Evolutionary conservation across 306 rosid genomes (phyloP), one percentile per base, ranked within the genome.

Genomic region (Trichosanthes cucumerina): DNA sequence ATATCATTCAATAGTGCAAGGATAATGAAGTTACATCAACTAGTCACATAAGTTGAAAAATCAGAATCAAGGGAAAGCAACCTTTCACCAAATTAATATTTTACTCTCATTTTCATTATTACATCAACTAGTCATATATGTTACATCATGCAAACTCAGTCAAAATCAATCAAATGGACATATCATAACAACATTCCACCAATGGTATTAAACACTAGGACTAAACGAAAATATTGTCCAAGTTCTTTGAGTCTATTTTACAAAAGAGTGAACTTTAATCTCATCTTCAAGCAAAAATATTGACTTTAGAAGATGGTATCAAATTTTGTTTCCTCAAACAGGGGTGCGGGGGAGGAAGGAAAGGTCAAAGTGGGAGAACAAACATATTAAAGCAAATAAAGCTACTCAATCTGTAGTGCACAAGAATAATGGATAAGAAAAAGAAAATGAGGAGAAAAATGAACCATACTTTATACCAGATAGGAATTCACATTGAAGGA

Each of bases 401-500:
- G 34, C 16, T n/a, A 68, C 33, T 39, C 50, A 39, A 9, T 4
- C 31, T 39, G 74, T 41, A 66, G 50, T 10, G 52, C 74, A 66
- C 26, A 66, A 66, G 28, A 66, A 66, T 19, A 39, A 9, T 39
- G 44, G 71, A 63, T 19, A 6, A 16, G 70, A 4, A 14, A 52
- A 49, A 33, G 43, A 19, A n/a, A 64, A 64, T 7, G 47, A 64
- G 69, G 74, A 50, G 57, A 64, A 80, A 78, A 19, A 79, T 50
- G 80, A 79, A 69, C 72, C 72, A 39, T 81, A 94, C 98, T 85
- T 93, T 78, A 89, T 89, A 74, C 97, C 96, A 49, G 95, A 87
- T 69, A 90, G 88, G 83, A 90, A 92, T 26, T 84, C 49, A 83
- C 95, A 94, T 65, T 86, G 95, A 84, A 90, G 95, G 84, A 92